A percentile compares a stretch with the other conserved stretches of the same genome.
phyloP scores from a whole-genome alignment of 2,329 filamentous ascomycete genomes.

The Botrytis medusae region DNA sequence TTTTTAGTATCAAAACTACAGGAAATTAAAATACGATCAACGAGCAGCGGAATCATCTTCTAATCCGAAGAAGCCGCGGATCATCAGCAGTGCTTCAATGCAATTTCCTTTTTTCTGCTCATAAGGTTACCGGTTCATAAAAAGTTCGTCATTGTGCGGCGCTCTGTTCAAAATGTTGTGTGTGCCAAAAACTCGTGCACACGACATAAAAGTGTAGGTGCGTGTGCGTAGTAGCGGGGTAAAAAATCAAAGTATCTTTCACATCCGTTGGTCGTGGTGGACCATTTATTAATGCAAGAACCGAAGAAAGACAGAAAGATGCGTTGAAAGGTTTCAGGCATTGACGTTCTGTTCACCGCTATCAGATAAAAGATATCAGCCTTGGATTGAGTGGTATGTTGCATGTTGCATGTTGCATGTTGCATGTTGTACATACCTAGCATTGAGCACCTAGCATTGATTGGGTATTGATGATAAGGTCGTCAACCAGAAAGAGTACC shows the following conservation, averaged over 20 bases:
- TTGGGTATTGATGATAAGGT: not conserved
- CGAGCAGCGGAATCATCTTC: not conserved
- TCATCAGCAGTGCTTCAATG: not conserved
- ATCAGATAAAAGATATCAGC: not conserved
- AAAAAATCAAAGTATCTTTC: not conserved
- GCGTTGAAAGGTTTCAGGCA: not conserved
- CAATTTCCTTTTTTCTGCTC: not conserved
- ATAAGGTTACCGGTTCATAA: not conserved
- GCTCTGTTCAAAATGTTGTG: not conserved
- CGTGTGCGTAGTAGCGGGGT: not conserved
- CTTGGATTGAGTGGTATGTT: not conserved
- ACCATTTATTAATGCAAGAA: not conserved
- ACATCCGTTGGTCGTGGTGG: not conserved
- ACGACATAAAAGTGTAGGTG: not conserved
- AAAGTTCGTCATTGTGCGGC: constrained; percentile 12
- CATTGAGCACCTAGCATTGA: not conserved
- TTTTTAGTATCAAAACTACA: not conserved
- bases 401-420: too few relatives aligned
- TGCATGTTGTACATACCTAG: too few relatives aligned
- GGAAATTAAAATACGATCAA: not conserved
- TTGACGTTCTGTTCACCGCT: not conserved
- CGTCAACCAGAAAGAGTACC: not conserved
- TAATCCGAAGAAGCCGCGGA: constrained; percentile 11
- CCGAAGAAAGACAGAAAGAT: too few relatives aligned
- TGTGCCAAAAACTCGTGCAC: not conserved